Base-by-base conservation (phyloP, 768 basidiomycete species). In the Rhizopogon salebrosus region DNA sequence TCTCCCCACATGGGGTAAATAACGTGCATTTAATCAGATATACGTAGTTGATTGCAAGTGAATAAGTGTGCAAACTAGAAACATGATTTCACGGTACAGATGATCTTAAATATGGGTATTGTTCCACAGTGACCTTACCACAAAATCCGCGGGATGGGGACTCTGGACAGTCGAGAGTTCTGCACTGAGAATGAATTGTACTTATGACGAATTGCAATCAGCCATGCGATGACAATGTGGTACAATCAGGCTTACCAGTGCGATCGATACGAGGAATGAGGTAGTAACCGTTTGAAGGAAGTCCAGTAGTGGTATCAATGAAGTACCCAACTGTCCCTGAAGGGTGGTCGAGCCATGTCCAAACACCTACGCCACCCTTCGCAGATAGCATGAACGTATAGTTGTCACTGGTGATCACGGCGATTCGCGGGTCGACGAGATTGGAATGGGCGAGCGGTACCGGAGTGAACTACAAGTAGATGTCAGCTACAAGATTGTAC, bases 311-410 rank as follows among this genome's bases (percentile, higher is more conserved):
- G 20, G 59, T 62, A 54, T 82, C 79, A 35, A 75, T 64, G 59
- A 83, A 83, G 39, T 75, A 66, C 8, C 81, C 82, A 1, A 82
- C 67, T 0, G 79, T 82, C 16, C 78, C 78, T 0, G 70, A 65
- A 0, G 80, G 80, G 62, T 83, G 80, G 50, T 83, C 82, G 1
- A 84, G 66, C 80, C 81, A 83, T 5, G 80, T 76, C 76, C 79
- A 83, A 0, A 75, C 68, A 0, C 76, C 80, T 4, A 83, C 81
- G 1, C 80, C 82, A 11, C 77, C 76, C 40, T 65, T 63, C 2
- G 80, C 81, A 3, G 79, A 80, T 4, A 83, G 61, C 1, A 73
- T 76, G 60, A 84, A 82, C 0, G 73, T 76, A 48, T 76, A 59
- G 54, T 76, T 62, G 5, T 61, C 46, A 1, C 58, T 54, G 9